phyloP scores from a whole-genome alignment of 1,284 basidiomycete species.

The Cystobasidium pallidum region DNA sequence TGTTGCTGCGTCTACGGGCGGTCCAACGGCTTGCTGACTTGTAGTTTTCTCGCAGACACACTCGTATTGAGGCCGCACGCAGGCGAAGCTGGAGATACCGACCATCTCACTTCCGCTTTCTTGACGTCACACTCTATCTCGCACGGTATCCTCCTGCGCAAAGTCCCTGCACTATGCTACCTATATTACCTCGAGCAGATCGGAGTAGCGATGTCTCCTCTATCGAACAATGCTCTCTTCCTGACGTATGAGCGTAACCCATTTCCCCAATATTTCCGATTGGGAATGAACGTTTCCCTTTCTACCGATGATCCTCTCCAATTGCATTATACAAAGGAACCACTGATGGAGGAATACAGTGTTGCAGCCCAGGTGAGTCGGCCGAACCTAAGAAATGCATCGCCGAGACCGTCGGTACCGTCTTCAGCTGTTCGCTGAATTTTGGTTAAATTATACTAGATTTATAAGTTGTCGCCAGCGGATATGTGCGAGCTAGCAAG shows the following conservation, averaged over 20 bases:
- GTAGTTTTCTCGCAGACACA: constrained; percentile 66
- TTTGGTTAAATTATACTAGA: constrained; percentile 60
- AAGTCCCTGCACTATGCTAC: constrained; percentile 79
- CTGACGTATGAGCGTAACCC: constrained; percentile 97
- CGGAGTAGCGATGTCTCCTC: constrained; percentile 95
- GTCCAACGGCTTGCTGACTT: background rate
- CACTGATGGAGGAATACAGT: constrained; percentile 93
- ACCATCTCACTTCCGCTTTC: constrained; percentile 94
- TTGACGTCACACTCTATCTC: constrained; percentile 97
- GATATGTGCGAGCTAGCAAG: constrained; percentile 81
- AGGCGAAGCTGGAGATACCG: constrained; percentile 97
- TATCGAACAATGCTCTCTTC: constrained; percentile 97
- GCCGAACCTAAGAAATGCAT: too few species aligned
- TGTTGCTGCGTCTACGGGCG: too few species aligned
- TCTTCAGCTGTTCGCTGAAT: background rate
- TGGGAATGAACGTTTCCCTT: constrained; percentile 92
- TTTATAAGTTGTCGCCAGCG: constrained; percentile 79
- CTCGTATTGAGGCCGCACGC: constrained; percentile 97
- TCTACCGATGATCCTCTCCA: constrained; percentile 93
- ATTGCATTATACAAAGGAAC: constrained; percentile 98
- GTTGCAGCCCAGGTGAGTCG: constrained; percentile 85
- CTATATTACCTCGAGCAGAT: constrained; percentile 94
- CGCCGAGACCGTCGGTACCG: too few species aligned
- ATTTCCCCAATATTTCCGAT: constrained; percentile 94
- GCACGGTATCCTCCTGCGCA: constrained; percentile 94